Evolutionary conservation across 129 eudicot genomes (phyloP), one percentile per base, ranked within the genome.

Genomic region (Chrysanthemum lavandulifolium): DNA sequence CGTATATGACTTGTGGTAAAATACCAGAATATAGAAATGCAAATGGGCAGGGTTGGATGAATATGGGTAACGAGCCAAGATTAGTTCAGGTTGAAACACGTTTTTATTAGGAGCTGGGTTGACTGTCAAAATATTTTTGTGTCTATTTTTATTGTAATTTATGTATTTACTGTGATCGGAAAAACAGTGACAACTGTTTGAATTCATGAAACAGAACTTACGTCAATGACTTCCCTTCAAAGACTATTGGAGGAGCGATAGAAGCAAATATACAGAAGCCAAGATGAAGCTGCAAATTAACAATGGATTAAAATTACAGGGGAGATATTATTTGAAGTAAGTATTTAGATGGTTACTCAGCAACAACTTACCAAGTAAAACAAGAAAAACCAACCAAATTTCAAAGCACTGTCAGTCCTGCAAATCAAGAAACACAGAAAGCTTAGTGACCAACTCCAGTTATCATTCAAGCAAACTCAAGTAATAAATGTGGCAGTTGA

Each of bases 391-490:
- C 97, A 83, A 67, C 98, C 82, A 71, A 94, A 94, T 69, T 90
- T 90, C 75, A 94, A 67, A n/a, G 97, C 98, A 71, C 98, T 94
- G 69, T 90, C 97, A 21, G 97, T 94, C 97, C 98, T 94, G 92
- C 64, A 68, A 61, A 73, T 66, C 54, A 25, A 58, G 49, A 65
- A 72, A 85, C 56, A 68, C 4, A 58, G 1, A 73, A 2, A 7
- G 40, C 61, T 65, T 51, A 27, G 52, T 5, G 7, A 76, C 21
- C 52, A 13, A 49, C 67, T 54, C 65, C 31, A 48, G 65, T 19
- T 55, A n/a, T 75, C 67, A 64, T 16, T 71, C 58, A 1, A 69
- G 36, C 53, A 50, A 10, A 47, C n/a, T 53, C 6, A 18, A 48
- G 54, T 16, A 43, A 36, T 36, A 15, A 64, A 8, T 12, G 68